A percentile compares a stretch with the other conserved stretches of the same genome.
Conservation (phyloP, 2,329 filamentous ascomycete species). For the Corniculantispora saksenae region DNA sequence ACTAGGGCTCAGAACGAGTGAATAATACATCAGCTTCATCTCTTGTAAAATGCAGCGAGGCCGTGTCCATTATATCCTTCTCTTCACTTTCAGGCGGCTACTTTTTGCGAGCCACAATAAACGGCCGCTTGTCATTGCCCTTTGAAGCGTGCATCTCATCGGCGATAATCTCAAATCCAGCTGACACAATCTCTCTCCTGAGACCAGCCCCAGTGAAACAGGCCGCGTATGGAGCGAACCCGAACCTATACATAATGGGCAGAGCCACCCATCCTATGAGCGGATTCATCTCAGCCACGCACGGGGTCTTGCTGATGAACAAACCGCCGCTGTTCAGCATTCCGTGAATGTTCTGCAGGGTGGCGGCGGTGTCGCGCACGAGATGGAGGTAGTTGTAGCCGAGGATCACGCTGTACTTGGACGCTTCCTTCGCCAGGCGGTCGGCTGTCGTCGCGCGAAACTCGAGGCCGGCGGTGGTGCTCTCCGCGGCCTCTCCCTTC, state of each 20-base stretch:
- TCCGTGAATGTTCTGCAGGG: conserved; percentile 10
- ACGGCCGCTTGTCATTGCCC: conserved; percentile 18
- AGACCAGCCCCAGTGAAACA: conserved; percentile 13
- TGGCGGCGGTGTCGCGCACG: conserved; percentile 21
- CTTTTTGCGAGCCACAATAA: conserved; percentile 22
- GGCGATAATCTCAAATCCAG: conserved; percentile 21
- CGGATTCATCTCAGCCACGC: conserved; percentile 20
- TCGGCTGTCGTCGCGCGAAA: conserved; percentile 20
- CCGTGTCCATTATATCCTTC: not conserved
- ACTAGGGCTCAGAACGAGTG: no score
- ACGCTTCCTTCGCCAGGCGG: conserved; percentile 15
- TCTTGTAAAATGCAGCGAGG: not conserved
- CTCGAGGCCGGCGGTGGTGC: conserved; percentile 1
- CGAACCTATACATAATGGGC: conserved; percentile 17
- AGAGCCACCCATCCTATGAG: conserved; percentile 13
- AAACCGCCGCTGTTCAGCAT: conserved; percentile 21
- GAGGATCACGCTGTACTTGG: conserved; percentile 19
- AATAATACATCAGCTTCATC: no score
- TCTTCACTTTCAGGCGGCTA: not conserved
- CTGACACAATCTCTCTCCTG: not conserved
- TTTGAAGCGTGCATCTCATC: conserved; percentile 20
- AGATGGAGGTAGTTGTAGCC: conserved; percentile 25
- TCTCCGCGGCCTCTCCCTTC: not conserved
- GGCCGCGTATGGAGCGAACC: conserved; percentile 5
- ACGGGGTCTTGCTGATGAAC: conserved; percentile 25